Percentiles rank a stretch among this genome's conserved stretches.
Conservation (phyloP, 169 alveolate species). For the Cryptosporidium xiaoi region DNA sequence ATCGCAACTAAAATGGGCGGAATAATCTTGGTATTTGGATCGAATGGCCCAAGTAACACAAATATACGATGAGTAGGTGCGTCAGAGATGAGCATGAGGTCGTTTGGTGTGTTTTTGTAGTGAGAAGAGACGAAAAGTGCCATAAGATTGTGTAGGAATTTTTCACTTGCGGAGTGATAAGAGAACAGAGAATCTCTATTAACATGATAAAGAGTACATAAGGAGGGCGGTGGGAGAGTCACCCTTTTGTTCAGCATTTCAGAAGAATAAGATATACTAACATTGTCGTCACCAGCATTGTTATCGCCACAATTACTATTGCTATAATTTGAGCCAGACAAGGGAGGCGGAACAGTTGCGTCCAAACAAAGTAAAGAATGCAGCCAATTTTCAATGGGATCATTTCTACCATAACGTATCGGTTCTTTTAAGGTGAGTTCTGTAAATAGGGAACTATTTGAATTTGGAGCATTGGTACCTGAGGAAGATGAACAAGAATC, state of each 20-base stretch:
- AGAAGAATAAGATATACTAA: no score
- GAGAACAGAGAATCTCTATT: slow-evolving; percentile 98
- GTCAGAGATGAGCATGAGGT: slow-evolving; percentile 96
- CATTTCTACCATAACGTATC: slow-evolving; percentile 97
- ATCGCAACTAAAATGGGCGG: slow-evolving; percentile 86
- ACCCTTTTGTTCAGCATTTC: slow-evolving; percentile 63
- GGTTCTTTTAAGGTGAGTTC: slow-evolving; percentile 93
- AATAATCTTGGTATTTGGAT: slow-evolving; percentile 45
- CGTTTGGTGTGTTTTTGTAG: slow-evolving; percentile 99
- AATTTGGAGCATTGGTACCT: slow-evolving; percentile 37
- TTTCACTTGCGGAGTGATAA: slow-evolving; percentile 96
- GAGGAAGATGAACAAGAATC: slow-evolving; percentile 10
- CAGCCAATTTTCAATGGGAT: slow-evolving; percentile 98
- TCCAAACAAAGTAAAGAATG: slow-evolving; percentile 94
- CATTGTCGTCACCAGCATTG: background rate
- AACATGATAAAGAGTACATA: slow-evolving; percentile 95
- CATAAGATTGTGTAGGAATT: slow-evolving; percentile 93
- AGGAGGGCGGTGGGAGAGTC: slow-evolving; percentile 92
- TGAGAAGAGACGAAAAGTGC: slow-evolving; percentile 97
- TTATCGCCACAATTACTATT: background rate
- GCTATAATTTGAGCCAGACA: slow-evolving; percentile 19
- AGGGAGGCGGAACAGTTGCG: slow-evolving; percentile 91
- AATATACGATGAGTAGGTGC: slow-evolving; percentile 99
- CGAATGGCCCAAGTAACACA: slow-evolving; percentile 91
- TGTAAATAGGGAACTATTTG: slow-evolving; percentile 77